Evolutionary conservation across 2,329 filamentous ascomycete genomes (phyloP), one percentile per base, ranked within the genome.

Genomic region (Alternaria longipes): DNA sequence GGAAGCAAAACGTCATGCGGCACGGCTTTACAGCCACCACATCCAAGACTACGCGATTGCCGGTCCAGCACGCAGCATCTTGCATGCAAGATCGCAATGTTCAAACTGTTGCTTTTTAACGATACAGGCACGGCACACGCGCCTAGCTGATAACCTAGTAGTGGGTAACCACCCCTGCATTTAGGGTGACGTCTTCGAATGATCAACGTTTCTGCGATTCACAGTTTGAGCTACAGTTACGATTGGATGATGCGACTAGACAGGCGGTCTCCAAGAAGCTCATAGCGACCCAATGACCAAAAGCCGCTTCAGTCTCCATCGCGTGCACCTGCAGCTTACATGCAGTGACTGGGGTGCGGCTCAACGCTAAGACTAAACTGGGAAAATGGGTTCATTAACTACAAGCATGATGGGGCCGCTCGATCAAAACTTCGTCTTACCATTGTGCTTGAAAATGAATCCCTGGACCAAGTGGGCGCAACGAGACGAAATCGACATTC

Each of bases 331-430:
- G 59, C 49, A 52, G 64, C 65, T 67, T 65, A 67, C 54, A 51
- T 60, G 59, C 56, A 64, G 20, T 45, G 24, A 56, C 51, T 24
- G 30, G 55, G 57, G 42, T 54, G 45, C 18, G 18, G n/a, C 26
- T 44, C 26, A 58, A 50, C 64, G 56, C 65, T 67, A 66, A 32
- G 20, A 59, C 59, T 54, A 50, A 60, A 58, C 58, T 50, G 41
- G 65, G 65, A 36, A 59, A 67, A 66, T 67, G 65, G 65, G 65
- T 55, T 44, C 41, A 56, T 61, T 45, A 57, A 54, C 55, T 54
- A 54, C 50, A 36, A 60, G 45, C 49, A 62, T 36, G 36, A 45
- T 44, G 41, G 49, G 41, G 34, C 51, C 30, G 55, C 44, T 63
- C 40, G 32, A 34, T 18, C 28, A 55, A 34, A 32, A 32, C 30